These are phyloP conservation scores for Puccinia novopanici DNA, from an alignment of 1,284 basidiomycete species.

Conservation along the genomic window DNA sequence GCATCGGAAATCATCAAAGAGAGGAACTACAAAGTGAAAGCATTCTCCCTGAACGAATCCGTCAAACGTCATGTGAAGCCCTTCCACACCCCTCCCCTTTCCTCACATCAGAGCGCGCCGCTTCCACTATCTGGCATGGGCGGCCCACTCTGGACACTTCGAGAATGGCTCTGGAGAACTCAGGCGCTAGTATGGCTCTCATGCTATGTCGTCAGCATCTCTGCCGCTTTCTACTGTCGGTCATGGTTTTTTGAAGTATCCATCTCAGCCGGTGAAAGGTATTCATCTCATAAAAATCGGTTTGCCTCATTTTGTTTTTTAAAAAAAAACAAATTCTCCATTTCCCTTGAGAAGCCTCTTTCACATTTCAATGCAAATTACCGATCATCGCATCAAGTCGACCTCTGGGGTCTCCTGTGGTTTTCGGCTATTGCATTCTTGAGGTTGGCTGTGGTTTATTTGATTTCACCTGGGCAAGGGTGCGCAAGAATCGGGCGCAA, in stretches of 20 bases:
- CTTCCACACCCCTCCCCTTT: neutral
- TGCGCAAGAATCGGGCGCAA: conserved; percentile 46
- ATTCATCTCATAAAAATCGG: neutral
- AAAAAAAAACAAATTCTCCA: neutral
- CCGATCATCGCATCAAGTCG: neutral
- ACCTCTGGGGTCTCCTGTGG: neutral
- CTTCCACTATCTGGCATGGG: conserved; percentile 42
- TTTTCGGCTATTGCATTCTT: conserved; percentile 4
- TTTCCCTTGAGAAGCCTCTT: neutral
- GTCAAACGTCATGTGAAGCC: conserved; percentile 21
- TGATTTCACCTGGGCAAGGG: conserved; percentile 50
- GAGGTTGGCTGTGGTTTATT: conserved; percentile 29
- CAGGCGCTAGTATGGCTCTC: conserved; percentile 30
- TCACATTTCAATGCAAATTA: neutral
- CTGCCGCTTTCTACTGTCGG: conserved; percentile 37
- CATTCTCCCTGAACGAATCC: conserved; percentile 65
- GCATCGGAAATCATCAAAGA: conserved; percentile 77
- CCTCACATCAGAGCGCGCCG: neutral
- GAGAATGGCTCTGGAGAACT: conserved; percentile 45
- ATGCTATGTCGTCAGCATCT: conserved; percentile 31
- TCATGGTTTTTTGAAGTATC: conserved; percentile 3
- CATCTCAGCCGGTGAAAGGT: neutral
- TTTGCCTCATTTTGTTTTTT: neutral
- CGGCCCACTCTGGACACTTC: conserved; percentile 37
- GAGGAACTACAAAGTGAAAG: conserved; percentile 77